Evolutionary conservation across 2,329 filamentous ascomycete genomes (phyloP), one percentile per base, ranked within the genome.

Genomic region (Fusarium sulawesiense): DNA sequence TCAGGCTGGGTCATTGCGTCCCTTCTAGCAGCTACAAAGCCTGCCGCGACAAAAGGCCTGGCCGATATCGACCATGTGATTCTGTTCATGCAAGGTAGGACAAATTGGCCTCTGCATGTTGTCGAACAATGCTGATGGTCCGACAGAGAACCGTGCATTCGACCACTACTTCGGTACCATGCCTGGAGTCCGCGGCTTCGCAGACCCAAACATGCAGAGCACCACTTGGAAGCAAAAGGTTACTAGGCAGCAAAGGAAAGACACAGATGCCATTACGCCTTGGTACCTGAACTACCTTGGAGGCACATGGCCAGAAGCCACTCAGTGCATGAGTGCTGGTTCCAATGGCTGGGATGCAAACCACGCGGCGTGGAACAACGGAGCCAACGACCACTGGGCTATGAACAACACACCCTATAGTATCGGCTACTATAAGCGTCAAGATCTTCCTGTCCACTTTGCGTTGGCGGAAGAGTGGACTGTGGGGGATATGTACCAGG

Each of bases 241-340:
- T 11, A 64, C 60, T 1, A 1, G 44, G 10, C 4, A 64, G 2
- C 61, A 64, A 11, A 64, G 44, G 10, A 18, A 49, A 7, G 37
- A 49, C 2, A 64, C 61, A 4, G 30, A 49, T 3, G 32, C 64
- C 37, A 64, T 64, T 11, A 64, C 59, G 0, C 61, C 86, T 0
- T 88, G 83, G 83, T 84, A 88, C 68, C 76, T 88, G 21, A 87
- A 87, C 69, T 86, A 87, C 67, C 79, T 83, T 8, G 85, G 85
- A 4, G 84, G 83, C n/a, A 77, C 80, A 41, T 87, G 81, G 78
- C 66, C 76, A 8, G 78, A 86, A 34, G 83, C 85, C 1, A 87
- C 85, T 7, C 86, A 88, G 70, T 88, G 86, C 72, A 86, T 86
- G 80, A 65, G 77, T 7, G 83, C 84, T 9, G 86, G 86, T 8